Evolutionary conservation across 1,284 basidiomycete genomes (phyloP), one percentile per base, ranked within the genome.

Genomic region (Naganishia cerealis): DNA sequence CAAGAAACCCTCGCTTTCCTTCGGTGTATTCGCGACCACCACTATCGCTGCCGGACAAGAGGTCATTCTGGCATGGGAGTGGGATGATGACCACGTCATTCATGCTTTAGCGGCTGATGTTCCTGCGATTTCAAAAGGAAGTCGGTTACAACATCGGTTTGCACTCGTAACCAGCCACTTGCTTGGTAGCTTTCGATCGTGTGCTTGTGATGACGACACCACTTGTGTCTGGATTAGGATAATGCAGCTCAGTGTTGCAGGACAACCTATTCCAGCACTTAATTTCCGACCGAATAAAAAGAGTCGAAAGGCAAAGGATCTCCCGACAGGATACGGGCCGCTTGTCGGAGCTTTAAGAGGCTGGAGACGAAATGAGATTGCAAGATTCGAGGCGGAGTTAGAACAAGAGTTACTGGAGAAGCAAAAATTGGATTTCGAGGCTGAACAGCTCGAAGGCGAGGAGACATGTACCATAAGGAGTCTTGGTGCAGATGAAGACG

Each of bases 41-140:
- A 89, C 92, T 72, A 84, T 97, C 69, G 85, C 85, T 69, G 86
- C 87, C 43, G 85, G 89, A 59, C 92, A 95, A 74, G 95, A 98
- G 80, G 86, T 98, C 48, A 87, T 94, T 0, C 80, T 97, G 0
- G 91, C 90, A 0, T 98, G 94, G 93, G 93, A 96, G 77, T 97
- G 94, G 94, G 94, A 96, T 73, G 94, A 97, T 74, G 87, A 87
- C 6, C 91, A 93, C 75, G 87, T 90, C 0, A 87, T 96, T 0
- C 94, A 97, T 79, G 83, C 86, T 59, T 81, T 97, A 0, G 73
- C 72, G 57, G 75, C 72, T 57, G 68, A 71, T 56, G 63, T 69
- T 65, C 66, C 72, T n/a, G 71, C 73, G 38, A 63, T 63, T 39
- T 52, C 73, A 29, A 72, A 73, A 18, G 74, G 75, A 54, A 72